Conservation (phyloP, 352 stramenopile genomes). For the Phytophthora ramorum region DNA sequence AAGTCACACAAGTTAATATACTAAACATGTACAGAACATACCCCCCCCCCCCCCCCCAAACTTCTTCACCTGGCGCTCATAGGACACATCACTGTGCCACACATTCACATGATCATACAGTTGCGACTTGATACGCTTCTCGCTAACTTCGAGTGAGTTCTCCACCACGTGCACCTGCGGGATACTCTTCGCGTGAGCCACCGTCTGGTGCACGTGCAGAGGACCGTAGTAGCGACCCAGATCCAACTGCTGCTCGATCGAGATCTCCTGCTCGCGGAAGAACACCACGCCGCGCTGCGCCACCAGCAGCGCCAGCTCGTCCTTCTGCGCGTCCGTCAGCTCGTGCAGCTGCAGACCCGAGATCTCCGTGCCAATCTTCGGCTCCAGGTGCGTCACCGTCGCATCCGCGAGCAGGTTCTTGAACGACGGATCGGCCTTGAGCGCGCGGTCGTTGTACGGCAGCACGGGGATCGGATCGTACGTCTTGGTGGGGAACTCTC, state of each 20-base stretch:
- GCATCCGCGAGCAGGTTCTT: slow-evolving; percentile 25
- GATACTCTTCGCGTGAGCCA: slow-evolving; percentile 20
- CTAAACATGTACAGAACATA: too few relatives aligned
- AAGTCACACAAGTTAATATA: background rate
- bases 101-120: slow-evolving; percentile 29
- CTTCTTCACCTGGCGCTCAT: slow-evolving; percentile 40
- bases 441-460: slow-evolving; percentile 18
- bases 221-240: slow-evolving; percentile 30
- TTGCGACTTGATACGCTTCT: slow-evolving; percentile 22
- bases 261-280: slow-evolving; percentile 25
- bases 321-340: slow-evolving; percentile 26
- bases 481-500: slow-evolving; percentile 24
- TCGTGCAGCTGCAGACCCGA: slow-evolving; percentile 31
- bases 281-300: slow-evolving; percentile 29
- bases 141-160: slow-evolving; percentile 15
- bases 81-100: slow-evolving; percentile 52
- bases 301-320: slow-evolving; percentile 26
- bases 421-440: slow-evolving; percentile 32
- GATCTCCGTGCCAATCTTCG: slow-evolving; percentile 28
- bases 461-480: slow-evolving; percentile 31
- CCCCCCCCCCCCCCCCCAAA: too few relatives aligned
- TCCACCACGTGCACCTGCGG: slow-evolving; percentile 23
- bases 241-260: slow-evolving; percentile 22
- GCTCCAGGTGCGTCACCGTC: slow-evolving; percentile 29
- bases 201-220: slow-evolving; percentile 26